Evolutionary conservation across 2,329 filamentous ascomycete species (phyloP).

Genomic region (Botrytis pseudocinerea): DNA sequence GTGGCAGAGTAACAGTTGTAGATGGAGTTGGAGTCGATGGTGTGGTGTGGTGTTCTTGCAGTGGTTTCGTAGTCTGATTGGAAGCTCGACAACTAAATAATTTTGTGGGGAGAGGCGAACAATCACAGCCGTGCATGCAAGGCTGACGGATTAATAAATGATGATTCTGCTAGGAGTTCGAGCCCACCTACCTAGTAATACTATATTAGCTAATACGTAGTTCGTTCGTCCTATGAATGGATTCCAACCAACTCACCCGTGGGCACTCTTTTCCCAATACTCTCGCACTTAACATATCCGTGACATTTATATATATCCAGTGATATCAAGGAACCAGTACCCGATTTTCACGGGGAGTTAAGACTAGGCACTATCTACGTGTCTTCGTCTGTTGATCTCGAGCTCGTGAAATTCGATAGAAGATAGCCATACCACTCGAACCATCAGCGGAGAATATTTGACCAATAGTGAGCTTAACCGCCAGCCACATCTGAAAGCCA

Average conservation of each 20-base stretch:
- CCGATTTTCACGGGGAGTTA: not conserved
- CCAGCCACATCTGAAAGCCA: conserved; percentile 4
- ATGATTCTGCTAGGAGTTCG: not conserved
- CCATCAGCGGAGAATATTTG: not conserved
- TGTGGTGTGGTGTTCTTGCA: not conserved
- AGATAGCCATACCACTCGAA: not conserved
- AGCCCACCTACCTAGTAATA: too few relatives aligned
- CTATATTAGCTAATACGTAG: not conserved
- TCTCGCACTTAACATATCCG: too few relatives aligned
- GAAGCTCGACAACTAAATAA: not conserved
- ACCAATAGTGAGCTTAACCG: not conserved
- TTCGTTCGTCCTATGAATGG: too few relatives aligned
- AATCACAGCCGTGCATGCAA: conserved; percentile 8
- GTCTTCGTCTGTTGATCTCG: not conserved
- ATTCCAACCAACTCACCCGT: not conserved
- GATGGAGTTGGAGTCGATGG: not conserved
- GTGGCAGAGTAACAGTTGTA: not conserved
- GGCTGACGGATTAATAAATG: not conserved
- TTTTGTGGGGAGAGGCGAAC: not conserved
- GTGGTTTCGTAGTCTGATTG: not conserved
- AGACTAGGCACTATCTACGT: not conserved
- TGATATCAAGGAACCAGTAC: not conserved
- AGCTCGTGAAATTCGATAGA: not conserved
- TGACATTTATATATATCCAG: not conserved
- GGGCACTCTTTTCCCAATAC: not conserved